A percentile compares a stretch with the other conserved stretches of the same genome.
Evolutionary conservation across 805 yeast species (phyloP).

Genomic region (Brettanomyces custersianus): DNA sequence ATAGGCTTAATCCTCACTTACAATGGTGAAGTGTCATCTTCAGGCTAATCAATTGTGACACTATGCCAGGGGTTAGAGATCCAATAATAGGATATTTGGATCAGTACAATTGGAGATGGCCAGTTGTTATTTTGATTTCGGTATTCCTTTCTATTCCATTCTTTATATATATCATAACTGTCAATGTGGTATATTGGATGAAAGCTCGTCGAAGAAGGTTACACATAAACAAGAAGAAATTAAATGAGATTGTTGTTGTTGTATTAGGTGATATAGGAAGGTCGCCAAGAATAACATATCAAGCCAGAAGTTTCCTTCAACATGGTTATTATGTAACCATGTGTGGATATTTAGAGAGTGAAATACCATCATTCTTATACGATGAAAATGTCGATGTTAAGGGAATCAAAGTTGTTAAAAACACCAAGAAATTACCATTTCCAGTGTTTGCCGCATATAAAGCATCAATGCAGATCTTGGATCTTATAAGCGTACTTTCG

Average conservation of each 20-base stretch:
- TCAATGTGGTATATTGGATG: not conserved
- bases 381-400: constrained; percentile 41
- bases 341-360: constrained; percentile 70
- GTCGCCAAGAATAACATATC: constrained; percentile 91
- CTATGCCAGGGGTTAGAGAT: too few relatives aligned
- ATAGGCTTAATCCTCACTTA: too few relatives aligned
- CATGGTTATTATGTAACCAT: constrained; percentile 68
- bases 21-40: too few relatives aligned
- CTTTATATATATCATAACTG: not conserved
- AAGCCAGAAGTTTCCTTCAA: constrained; percentile 67
- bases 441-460: constrained; percentile 50
- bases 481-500: constrained; percentile 40
- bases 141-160: not conserved
- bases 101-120: not conserved
- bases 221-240: constrained; percentile 4
- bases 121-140: not conserved
- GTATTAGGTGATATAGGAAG: constrained; percentile 93
- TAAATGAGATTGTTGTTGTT: constrained; percentile 58
- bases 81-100: too few relatives aligned
- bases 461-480: constrained; percentile 44
- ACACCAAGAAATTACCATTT: constrained; percentile 38
- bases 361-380: constrained; percentile 39
- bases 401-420: constrained; percentile 33
- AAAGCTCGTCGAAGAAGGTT: not conserved
- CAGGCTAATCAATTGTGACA: too few relatives aligned